A percentile compares a stretch with the other conserved stretches of the same genome.
Evolutionary conservation across 2,329 filamentous ascomycete species (phyloP).

Genomic region (Cylindrodendrum hubeiense): DNA sequence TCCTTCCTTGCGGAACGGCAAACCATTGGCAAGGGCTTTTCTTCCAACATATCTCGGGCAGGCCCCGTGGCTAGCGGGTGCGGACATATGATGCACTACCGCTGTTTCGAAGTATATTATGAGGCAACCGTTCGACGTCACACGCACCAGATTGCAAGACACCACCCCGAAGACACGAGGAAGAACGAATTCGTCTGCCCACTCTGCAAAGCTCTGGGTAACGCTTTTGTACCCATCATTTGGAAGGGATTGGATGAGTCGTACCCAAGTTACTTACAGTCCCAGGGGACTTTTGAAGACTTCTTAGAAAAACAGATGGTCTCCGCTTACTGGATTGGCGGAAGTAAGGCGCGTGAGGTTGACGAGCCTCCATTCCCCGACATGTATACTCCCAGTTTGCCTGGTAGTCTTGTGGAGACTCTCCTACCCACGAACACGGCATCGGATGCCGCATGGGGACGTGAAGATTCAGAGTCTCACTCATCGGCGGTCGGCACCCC

Average conservation of each 20-base stretch:
- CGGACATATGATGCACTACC: conserved; percentile 98
- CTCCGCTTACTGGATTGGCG: conserved; percentile 56
- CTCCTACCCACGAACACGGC: conserved; percentile 53
- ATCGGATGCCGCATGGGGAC: conserved; percentile 57
- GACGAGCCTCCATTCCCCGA: conserved; percentile 47
- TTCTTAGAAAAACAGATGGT: conserved; percentile 75
- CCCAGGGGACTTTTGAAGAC: conserved; percentile 71
- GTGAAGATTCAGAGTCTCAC: conserved; percentile 49
- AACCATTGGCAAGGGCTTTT: conserved; percentile 90
- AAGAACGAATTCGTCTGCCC: conserved; percentile 95
- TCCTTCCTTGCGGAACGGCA: conserved; percentile 81
- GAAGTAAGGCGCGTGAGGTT: conserved; percentile 52
- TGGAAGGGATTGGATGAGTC: conserved; percentile 94
- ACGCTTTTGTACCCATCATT: conserved; percentile 92
- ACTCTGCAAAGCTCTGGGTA: conserved; percentile 95
- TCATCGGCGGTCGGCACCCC: conserved; percentile 53
- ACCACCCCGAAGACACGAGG: conserved; percentile 86
- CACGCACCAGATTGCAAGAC: conserved; percentile 90
- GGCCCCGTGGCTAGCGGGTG: conserved; percentile 92
- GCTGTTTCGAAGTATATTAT: conserved; percentile 93
- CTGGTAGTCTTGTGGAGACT: conserved; percentile 53
- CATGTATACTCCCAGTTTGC: conserved; percentile 52
- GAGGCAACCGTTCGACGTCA: conserved; percentile 87
- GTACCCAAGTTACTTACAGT: conserved; percentile 79
- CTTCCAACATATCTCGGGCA: conserved; percentile 71